These are phyloP conservation scores for Closterium sp. DNA, from an alignment of 139 green algal genomes.

Conservation along the genomic window DNA sequence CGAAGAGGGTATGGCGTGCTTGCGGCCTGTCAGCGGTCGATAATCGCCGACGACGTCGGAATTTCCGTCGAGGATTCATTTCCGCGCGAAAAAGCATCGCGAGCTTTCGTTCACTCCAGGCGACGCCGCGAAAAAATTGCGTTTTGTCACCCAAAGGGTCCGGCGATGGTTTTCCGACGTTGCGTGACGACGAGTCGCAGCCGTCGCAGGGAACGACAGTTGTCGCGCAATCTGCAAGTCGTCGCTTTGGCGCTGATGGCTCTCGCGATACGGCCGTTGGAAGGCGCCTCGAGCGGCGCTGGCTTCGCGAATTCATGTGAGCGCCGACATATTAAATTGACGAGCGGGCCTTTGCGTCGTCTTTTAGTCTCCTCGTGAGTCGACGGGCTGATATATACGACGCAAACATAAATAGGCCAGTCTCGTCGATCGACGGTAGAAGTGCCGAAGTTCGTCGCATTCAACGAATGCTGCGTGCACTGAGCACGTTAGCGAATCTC, in stretches of 20 bases:
- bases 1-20: background rate
- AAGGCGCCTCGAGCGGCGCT: background rate
- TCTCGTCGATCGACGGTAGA: no score
- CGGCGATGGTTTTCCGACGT: background rate
- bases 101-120: background rate
- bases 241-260: background rate
- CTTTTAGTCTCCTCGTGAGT: no score
- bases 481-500: background rate
- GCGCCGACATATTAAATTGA: background rate
- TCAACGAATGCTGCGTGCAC: background rate
- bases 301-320: background rate
- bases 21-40: background rate
- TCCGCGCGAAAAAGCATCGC: background rate
- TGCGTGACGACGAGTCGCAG: background rate
- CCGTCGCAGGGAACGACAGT: background rate
- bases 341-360: no score
- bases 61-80: background rate
- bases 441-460: no score
- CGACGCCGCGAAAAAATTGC: background rate
- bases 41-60: background rate
- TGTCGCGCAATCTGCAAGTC: background rate
- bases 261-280: background rate
- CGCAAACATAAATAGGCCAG: no score
- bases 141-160: background rate
- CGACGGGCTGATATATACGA: no score